phyloP scores from a whole-genome alignment of 2,329 filamentous ascomycete species.

The Clonostachys rhizophaga region DNA sequence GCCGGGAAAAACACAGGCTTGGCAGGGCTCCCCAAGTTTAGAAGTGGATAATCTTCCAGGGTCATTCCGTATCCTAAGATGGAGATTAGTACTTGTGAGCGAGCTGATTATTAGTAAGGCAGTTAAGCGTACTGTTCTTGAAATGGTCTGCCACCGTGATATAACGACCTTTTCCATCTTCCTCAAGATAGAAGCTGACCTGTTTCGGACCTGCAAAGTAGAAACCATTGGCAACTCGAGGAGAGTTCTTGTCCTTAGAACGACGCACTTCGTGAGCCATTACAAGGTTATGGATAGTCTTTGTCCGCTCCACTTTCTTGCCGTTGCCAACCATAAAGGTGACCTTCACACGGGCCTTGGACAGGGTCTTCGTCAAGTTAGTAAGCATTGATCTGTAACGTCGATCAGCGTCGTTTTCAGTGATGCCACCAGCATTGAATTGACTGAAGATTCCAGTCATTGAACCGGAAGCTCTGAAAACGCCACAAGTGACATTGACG shows the following conservation, averaged over 20 bases:
- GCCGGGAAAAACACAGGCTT: conserved; percentile 62
- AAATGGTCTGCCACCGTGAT: conserved; percentile 39
- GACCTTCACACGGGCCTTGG: conserved; percentile 28
- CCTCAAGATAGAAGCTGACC: conserved; percentile 21
- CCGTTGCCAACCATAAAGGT: conserved; percentile 21
- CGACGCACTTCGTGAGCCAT: not conserved
- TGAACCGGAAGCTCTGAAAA: conserved; percentile 37
- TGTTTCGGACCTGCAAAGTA: conserved; percentile 24
- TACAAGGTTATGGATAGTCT: conserved; percentile 20
- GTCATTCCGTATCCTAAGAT: conserved; percentile 25
- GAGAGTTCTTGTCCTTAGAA: conserved; percentile 7
- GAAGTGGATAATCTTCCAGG: conserved; percentile 44
- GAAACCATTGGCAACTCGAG: not conserved
- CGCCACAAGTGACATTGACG: conserved; percentile 47
- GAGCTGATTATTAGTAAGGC: not conserved
- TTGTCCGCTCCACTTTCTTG: conserved; percentile 18
- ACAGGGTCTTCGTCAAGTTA: conserved; percentile 26
- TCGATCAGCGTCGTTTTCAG: not conserved
- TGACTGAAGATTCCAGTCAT: conserved; percentile 25
- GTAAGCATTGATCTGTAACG: conserved; percentile 10
- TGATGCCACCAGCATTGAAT: not conserved
- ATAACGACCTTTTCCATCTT: conserved; percentile 14
- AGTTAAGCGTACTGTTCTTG: conserved; percentile 27
- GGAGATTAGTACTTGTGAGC: not conserved
- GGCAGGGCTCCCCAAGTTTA: conserved; percentile 58